Base-by-base conservation (phyloP, 2,329 filamentous ascomycete genomes). In the Microdochium paspali region DNA sequence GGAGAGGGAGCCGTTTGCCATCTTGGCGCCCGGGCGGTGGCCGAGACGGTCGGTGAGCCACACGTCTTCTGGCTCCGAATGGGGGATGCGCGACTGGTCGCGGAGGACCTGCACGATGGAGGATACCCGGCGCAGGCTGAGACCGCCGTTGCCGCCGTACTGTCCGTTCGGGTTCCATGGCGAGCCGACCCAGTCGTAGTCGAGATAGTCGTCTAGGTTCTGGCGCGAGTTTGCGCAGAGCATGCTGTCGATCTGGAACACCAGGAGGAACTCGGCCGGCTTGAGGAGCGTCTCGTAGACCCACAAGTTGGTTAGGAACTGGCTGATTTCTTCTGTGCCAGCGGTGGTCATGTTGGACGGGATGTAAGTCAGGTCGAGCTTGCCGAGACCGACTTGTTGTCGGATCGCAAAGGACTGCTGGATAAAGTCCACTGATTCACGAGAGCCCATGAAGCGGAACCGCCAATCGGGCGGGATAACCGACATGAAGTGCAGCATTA, bases 391-490 rank as follows among this genome's bases (percentile, higher is more conserved):
- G 28, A 70, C 64, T 42, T 71, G 67, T 50, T 67, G 58, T 10
- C 67, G 68, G 57, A 77, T 71, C 35, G 73, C 71, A 13, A 68
- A 59, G 25, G 67, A 71, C 46, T 54, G 44, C 58, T 75, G 75
- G 55, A 77, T 57, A 51, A 55, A 55, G 30, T 62, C 61, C 24
- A 78, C 69, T 7, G 70, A 73, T 45, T 67, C 65, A 21, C 58
- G 25, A 13, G 71, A 75, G 47, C 76, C 75, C 67, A 78, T 75
- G 65, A 78, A 78, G 35, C 69, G 68, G 62, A 78, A 77, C 25
- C 69, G 70, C 76, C 76, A 80, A 61, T 79, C 74, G 1, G 73
- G 70, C 4, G 76, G 76, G 2, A 79, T 70, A 20, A 79, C 73
- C 3, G 71, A 65, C 53, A 77, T 77, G 62, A 79, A 76, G 57